Evolutionary conservation across 768 basidiomycete genomes (phyloP).

Genomic region (Rhizopogon vesiculosus): DNA sequence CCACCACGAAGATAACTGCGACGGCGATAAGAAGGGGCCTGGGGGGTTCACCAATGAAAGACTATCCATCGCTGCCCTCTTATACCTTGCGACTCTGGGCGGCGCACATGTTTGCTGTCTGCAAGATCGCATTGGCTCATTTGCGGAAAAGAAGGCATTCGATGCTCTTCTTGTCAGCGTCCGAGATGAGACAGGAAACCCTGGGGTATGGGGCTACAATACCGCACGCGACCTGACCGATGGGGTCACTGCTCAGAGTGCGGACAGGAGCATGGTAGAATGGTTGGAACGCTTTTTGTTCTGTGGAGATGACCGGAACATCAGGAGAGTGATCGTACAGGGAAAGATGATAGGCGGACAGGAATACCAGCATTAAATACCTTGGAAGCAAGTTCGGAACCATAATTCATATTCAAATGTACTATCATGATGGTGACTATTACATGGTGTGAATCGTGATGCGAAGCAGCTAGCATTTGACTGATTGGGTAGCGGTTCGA

Average conservation of each 20-base stretch:
- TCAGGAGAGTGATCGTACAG: constrained; percentile 78
- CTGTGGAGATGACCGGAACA: constrained; percentile 83
- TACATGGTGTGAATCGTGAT: too few species aligned
- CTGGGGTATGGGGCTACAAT: constrained; percentile 45
- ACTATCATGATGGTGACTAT: too few species aligned
- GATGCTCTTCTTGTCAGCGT: constrained; percentile 80
- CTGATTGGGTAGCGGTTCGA: too few species aligned
- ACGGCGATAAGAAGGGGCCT: neutral
- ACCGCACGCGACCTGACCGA: constrained; percentile 23
- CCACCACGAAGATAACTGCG: neutral
- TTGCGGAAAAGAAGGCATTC: constrained; percentile 79
- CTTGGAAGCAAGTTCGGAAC: neutral
- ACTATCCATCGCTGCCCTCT: constrained; percentile 67
- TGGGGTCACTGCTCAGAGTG: constrained; percentile 23
- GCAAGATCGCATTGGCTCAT: constrained; percentile 65
- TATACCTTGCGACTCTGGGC: constrained; percentile 90
- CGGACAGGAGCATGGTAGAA: constrained; percentile 38
- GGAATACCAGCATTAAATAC: constrained; percentile 20
- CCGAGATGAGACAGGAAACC: constrained; percentile 46
- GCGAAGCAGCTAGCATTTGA: too few species aligned
- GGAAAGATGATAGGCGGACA: constrained; percentile 75
- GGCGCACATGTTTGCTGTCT: constrained; percentile 83
- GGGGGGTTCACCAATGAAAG: constrained; percentile 49
- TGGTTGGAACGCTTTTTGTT: constrained; percentile 83
- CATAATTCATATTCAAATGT: neutral